Percentiles rank a stretch among this genome's conserved stretches.
phyloP scores from a whole-genome alignment of 331 rosid species.

The Phaseolus coccineus region DNA sequence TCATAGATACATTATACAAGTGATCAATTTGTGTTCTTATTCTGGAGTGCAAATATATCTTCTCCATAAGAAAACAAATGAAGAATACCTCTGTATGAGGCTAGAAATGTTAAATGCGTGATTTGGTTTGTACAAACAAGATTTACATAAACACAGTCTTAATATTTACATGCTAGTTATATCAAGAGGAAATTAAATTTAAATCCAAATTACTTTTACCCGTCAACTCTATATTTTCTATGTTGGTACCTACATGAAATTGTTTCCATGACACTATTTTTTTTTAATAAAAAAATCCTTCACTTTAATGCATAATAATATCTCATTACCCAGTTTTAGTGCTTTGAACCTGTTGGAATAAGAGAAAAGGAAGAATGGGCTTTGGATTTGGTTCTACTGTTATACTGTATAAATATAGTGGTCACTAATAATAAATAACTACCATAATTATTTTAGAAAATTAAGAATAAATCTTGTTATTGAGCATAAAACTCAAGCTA shows the following conservation, averaged over 20 bases:
- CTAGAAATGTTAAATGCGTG: background rate
- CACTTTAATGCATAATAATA: background rate
- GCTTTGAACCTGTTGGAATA: background rate
- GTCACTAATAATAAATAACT: background rate
- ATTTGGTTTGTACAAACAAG: conserved; percentile 5
- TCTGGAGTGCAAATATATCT: background rate
- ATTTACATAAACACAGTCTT: conserved; percentile 1
- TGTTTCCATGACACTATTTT: background rate
- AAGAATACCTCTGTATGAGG: background rate
- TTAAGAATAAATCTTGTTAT: too few relatives aligned
- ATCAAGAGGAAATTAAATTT: too few relatives aligned
- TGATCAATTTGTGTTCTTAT: background rate
- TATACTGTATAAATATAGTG: conserved; percentile 6
- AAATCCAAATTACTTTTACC: too few relatives aligned
- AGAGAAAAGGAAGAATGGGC: conserved; percentile 18
- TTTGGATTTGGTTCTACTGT: conserved; percentile 27
- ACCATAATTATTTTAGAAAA: too few relatives aligned
- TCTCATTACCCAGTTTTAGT: background rate
- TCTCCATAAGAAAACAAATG: background rate
- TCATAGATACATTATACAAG: background rate
- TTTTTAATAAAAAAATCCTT: background rate
- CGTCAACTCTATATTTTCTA: too few relatives aligned
- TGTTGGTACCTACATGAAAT: too few relatives aligned
- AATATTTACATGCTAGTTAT: background rate
- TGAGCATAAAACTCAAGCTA: too few relatives aligned